These are phyloP conservation scores for Kondoa subrosea DNA, from an alignment of 768 basidiomycete species.

Conservation along the genomic window DNA sequence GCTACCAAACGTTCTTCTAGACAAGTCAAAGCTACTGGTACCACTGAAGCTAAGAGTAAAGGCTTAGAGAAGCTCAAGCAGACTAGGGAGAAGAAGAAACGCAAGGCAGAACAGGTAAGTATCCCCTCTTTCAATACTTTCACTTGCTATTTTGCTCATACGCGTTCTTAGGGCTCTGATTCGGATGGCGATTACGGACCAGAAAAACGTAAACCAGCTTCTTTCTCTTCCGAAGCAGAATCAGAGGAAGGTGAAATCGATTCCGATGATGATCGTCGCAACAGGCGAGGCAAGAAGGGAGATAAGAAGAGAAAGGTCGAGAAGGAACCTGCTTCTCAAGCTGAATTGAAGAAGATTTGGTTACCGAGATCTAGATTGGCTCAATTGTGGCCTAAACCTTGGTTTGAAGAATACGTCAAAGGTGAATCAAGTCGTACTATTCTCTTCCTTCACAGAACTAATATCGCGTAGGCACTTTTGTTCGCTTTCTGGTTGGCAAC, in stretches of 20 bases:
- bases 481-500: conserved; percentile 39
- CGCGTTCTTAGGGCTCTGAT: background rate
- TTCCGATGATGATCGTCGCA: conserved; percentile 47
- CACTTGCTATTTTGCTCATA: conserved; percentile 1
- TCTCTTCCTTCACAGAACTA: conserved; percentile 23
- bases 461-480: conserved; percentile 52
- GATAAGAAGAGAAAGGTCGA: conserved; percentile 27
- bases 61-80: conserved; percentile 18
- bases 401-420: conserved; percentile 43
- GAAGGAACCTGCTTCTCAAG: conserved; percentile 40
- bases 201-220: background rate
- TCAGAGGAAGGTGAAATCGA: conserved; percentile 35
- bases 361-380: conserved; percentile 55
- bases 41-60: background rate
- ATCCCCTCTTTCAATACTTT: background rate
- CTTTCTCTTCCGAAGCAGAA: conserved; percentile 9
- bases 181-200: background rate
- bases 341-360: conserved; percentile 46
- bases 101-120: conserved; percentile 7
- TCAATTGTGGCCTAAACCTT: conserved; percentile 54
- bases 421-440: background rate
- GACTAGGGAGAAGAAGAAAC: conserved; percentile 13
- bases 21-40: background rate
- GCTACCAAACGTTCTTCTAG: conserved; percentile 5
- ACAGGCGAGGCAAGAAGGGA: conserved; percentile 36